phyloP scores from a whole-genome alignment of 2,329 filamentous ascomycete species.

The Colletotrichum musae region DNA sequence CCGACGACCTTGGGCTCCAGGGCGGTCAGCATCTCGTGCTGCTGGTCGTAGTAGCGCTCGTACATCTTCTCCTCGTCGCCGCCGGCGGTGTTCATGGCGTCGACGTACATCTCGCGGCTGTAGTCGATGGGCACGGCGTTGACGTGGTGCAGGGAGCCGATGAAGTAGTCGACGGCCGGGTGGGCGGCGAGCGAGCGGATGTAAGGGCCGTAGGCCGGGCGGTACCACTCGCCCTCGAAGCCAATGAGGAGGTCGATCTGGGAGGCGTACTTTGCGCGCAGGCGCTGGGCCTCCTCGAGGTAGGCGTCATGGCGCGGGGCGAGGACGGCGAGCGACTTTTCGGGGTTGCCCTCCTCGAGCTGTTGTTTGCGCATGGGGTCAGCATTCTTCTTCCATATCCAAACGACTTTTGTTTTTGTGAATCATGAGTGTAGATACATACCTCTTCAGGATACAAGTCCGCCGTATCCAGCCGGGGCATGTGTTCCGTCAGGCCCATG shows the following conservation, averaged over 20 bases:
- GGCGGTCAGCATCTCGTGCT: constrained; percentile 82
- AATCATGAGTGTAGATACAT: constrained; percentile 32
- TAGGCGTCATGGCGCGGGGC: constrained; percentile 77
- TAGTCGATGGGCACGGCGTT: constrained; percentile 92
- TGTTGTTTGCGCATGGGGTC: constrained; percentile 52
- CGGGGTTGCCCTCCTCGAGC: constrained; percentile 66
- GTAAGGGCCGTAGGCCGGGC: constrained; percentile 71
- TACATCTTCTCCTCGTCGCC: constrained; percentile 80
- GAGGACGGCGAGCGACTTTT: constrained; percentile 64
- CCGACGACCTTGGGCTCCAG: constrained; percentile 85
- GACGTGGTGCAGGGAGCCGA: constrained; percentile 94
- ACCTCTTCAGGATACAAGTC: constrained; percentile 97
- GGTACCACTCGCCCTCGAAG: constrained; percentile 95
- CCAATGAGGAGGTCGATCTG: constrained; percentile 87
- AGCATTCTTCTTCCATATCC: neutral
- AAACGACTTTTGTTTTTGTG: neutral
- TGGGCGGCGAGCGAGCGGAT: constrained; percentile 72
- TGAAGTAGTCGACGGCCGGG: constrained; percentile 86
- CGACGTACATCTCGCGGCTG: constrained; percentile 76
- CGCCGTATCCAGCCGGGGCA: constrained; percentile 80
- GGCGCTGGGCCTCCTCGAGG: constrained; percentile 79
- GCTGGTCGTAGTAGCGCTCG: constrained; percentile 89
- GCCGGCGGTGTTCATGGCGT: constrained; percentile 67
- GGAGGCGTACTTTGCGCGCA: constrained; percentile 78
- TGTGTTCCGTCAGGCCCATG: constrained; percentile 94